phyloP scores from a whole-genome alignment of 1,284 basidiomycete species.

The Marasmius fiardii region DNA sequence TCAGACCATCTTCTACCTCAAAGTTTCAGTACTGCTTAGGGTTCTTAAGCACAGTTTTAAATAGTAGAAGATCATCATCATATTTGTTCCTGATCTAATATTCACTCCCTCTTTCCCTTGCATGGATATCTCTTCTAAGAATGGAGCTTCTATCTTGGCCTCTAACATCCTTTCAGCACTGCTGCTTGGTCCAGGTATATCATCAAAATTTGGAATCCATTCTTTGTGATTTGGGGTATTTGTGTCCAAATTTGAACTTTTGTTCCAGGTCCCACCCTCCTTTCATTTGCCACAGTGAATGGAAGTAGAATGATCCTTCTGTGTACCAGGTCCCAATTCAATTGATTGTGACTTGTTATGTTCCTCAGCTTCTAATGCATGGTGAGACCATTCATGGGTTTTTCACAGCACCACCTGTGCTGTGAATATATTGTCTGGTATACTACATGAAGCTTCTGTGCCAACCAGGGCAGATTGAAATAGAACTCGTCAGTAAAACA shows the following conservation, averaged over 20 bases:
- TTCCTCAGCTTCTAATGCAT: background rate
- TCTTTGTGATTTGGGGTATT: too few species aligned
- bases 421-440: background rate
- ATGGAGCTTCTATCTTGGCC: background rate
- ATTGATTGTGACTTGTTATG: background rate
- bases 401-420: background rate
- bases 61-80: conserved; percentile 10
- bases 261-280: background rate
- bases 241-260: too few species aligned
- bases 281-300: background rate
- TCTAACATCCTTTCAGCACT: too few species aligned
- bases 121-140: background rate
- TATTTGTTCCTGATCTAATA: conserved; percentile 1
- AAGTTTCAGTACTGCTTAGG: conserved; percentile 16
- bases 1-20: conserved; percentile 14
- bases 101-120: background rate
- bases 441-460: background rate
- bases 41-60: conserved; percentile 11
- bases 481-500: background rate
- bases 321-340: background rate
- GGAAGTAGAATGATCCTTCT: background rate
- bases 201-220: too few species aligned
- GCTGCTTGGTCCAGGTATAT: too few species aligned
- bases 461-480: background rate
- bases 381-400: background rate